Percentiles rank a stretch among this genome's conserved stretches.
Conservation (phyloP, 805 yeast genomes). For the Pichia insulana region DNA sequence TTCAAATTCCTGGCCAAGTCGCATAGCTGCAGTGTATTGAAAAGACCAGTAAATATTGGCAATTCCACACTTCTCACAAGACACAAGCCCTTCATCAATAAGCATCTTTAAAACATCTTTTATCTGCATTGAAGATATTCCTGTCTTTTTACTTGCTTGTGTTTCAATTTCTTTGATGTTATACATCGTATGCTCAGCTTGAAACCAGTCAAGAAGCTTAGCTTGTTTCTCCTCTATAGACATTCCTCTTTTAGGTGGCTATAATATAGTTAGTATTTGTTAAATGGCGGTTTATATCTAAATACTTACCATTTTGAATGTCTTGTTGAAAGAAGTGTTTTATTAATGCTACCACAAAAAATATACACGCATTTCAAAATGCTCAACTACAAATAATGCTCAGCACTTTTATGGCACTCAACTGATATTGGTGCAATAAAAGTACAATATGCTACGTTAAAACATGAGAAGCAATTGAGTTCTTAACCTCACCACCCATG, state of each 20-base stretch:
- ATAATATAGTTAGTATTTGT: constrained; percentile 2
- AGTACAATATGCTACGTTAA: too few species aligned
- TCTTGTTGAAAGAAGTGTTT: not conserved
- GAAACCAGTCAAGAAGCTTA: constrained; percentile 32
- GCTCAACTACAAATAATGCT: too few species aligned
- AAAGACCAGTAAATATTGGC: constrained; percentile 46
- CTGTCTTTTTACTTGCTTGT: constrained; percentile 36
- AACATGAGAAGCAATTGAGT: constrained; percentile 3
- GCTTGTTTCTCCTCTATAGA: constrained; percentile 34
- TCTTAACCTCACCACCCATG: constrained; percentile 13
- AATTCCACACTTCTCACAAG: constrained; percentile 47
- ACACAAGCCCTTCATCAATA: constrained; percentile 41
- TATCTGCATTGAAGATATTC: constrained; percentile 46
- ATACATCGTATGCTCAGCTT: constrained; percentile 33
- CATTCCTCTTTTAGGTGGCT: constrained; percentile 20
- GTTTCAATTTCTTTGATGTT: constrained; percentile 45
- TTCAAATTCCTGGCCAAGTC: constrained; percentile 10
- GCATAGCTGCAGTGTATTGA: constrained; percentile 21
- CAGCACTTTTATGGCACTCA: too few species aligned
- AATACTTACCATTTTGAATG: not conserved
- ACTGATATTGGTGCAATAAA: too few species aligned
- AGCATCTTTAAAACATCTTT: constrained; percentile 40
- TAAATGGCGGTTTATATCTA: not conserved
- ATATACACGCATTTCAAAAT: not conserved
- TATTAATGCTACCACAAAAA: not conserved